phyloP scores from a whole-genome alignment of 2,329 filamentous ascomycete genomes.

The Thelonectria discophora region DNA sequence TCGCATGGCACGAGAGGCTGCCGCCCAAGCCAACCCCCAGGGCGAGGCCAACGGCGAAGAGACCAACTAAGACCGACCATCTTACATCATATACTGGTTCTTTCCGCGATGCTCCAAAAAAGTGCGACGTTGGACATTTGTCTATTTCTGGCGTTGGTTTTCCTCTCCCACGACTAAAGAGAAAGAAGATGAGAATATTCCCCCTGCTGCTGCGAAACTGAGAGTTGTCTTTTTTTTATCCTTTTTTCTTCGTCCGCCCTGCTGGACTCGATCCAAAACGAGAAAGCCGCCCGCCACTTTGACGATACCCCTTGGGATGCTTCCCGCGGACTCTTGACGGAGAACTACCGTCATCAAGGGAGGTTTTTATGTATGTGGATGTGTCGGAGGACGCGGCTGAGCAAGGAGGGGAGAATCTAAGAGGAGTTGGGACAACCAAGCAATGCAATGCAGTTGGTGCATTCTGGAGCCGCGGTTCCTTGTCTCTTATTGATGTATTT shows the following conservation, averaged over 20 bases:
- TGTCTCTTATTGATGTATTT: conserved; percentile 17
- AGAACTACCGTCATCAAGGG: conserved; percentile 31
- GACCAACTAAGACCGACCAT: conserved; percentile 54
- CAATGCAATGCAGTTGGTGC: conserved; percentile 35
- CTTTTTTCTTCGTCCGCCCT: conserved; percentile 46
- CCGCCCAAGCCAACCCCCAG: conserved; percentile 55
- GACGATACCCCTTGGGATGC: conserved; percentile 33
- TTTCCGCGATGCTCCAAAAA: conserved; percentile 46
- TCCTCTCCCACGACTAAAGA: conserved; percentile 53
- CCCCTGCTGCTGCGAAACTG: conserved; percentile 51
- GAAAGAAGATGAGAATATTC: conserved; percentile 54
- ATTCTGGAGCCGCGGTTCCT: conserved; percentile 28
- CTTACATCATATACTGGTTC: conserved; percentile 42
- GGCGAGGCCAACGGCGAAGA: conserved; percentile 65
- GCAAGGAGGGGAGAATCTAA: conserved; percentile 33
- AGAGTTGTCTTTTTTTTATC: conserved; percentile 46
- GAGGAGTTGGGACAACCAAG: conserved; percentile 33
- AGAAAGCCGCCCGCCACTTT: conserved; percentile 40
- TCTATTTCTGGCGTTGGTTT: conserved; percentile 60
- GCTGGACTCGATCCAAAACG: conserved; percentile 30
- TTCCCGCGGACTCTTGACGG: conserved; percentile 27
- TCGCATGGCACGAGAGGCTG: conserved; percentile 90
- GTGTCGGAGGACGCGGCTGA: conserved; percentile 33
- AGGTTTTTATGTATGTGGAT: conserved; percentile 35
- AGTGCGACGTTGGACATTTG: conserved; percentile 56